These are phyloP conservation scores for Neoboletus magnificus DNA, from an alignment of 768 basidiomycete genomes.

Conservation along the genomic window DNA sequence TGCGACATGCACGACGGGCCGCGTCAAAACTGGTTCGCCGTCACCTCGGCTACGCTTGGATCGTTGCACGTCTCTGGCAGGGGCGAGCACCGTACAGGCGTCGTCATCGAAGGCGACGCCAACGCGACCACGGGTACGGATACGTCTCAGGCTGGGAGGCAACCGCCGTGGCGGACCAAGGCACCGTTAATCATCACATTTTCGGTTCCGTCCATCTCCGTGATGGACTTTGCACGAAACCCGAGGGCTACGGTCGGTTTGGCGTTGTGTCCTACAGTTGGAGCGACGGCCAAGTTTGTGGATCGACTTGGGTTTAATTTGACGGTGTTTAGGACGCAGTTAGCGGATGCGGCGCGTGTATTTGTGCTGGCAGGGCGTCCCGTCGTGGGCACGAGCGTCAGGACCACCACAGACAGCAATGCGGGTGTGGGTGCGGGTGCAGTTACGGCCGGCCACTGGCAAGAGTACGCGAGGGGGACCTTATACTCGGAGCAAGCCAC, in stretches of 20 bases:
- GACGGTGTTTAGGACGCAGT: constrained; percentile 15
- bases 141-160: not conserved
- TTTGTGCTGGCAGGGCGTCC: constrained; percentile 21
- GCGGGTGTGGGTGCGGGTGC: not conserved
- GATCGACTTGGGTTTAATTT: constrained; percentile 10
- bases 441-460: constrained; percentile 1
- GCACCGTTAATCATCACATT: constrained; percentile 25
- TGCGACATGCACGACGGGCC: constrained; percentile 16
- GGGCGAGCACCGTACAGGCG: constrained; percentile 15
- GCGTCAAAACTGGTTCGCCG: constrained; percentile 15
- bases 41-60: constrained; percentile 22
- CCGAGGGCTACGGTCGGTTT: constrained; percentile 13
- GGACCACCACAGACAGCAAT: not conserved
- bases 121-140: not conserved
- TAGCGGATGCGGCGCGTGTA: constrained; percentile 10
- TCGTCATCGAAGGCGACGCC: constrained; percentile 3
- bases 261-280: constrained; percentile 10
- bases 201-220: constrained; percentile 1
- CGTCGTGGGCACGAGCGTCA: not conserved
- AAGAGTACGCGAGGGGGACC: not conserved
- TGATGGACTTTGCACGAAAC: constrained; percentile 13
- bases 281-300: constrained; percentile 5
- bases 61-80: constrained; percentile 14
- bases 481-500: not conserved
- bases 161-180: constrained; percentile 11